Conservation (phyloP, 2,329 filamentous ascomycete species). For the Aspergillus nomiae region DNA sequence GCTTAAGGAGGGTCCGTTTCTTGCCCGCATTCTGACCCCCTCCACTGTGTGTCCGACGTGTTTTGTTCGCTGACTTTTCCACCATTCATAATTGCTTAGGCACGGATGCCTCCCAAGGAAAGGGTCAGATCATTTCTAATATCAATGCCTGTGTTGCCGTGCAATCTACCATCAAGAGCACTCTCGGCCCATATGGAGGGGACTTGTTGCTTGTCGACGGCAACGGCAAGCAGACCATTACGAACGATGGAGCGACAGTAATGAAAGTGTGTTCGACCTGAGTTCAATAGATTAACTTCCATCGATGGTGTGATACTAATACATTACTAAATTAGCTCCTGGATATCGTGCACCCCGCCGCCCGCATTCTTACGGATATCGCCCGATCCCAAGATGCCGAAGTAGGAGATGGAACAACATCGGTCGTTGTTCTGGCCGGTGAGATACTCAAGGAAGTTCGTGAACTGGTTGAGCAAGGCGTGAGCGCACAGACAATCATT, state of each 20-base stretch:
- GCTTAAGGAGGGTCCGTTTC: constrained; percentile 84
- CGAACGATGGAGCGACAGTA: constrained; percentile 97
- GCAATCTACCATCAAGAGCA: constrained; percentile 93
- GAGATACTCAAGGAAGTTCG: constrained; percentile 97
- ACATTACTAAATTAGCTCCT: constrained; percentile 65
- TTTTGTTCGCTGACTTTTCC: constrained; percentile 27
- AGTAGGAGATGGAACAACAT: constrained; percentile 97
- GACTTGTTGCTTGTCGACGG: constrained; percentile 94
- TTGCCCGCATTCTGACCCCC: constrained; percentile 31
- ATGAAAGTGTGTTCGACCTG: constrained; percentile 79
- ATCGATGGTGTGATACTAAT: constrained; percentile 2
- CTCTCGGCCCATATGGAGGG: constrained; percentile 93
- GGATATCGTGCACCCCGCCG: constrained; percentile 97
- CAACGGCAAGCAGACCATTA: constrained; percentile 96
- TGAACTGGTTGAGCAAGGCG: constrained; percentile 93
- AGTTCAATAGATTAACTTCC: not conserved
- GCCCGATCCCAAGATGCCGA: constrained; percentile 98
- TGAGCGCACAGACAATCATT: constrained; percentile 96
- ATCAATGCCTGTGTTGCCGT: constrained; percentile 98
- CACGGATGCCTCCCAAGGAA: constrained; percentile 95
- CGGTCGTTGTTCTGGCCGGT: constrained; percentile 94
- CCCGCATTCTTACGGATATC: constrained; percentile 96
- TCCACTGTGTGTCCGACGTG: constrained; percentile 20
- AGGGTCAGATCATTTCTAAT: constrained; percentile 94
- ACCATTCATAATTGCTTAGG: constrained; percentile 54